Conservation (phyloP, 345 rosid species). For the Brassica cretica region DNA sequence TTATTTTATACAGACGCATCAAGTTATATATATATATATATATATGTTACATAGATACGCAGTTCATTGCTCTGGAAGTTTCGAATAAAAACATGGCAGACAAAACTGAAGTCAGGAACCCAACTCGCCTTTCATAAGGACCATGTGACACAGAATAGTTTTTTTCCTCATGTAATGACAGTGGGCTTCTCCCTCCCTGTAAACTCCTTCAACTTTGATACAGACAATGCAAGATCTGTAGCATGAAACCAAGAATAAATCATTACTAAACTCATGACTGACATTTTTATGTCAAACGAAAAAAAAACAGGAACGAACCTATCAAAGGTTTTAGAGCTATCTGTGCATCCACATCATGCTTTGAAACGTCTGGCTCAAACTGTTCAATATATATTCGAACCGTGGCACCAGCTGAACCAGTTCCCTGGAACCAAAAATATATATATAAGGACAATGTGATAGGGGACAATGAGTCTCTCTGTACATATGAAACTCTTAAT, state of each 20-base stretch:
- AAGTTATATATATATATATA: constrained; percentile 3
- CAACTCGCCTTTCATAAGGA: constrained; percentile 35
- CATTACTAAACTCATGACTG: constrained; percentile 12
- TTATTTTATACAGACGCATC: constrained; percentile 10
- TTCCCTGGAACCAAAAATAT: constrained; percentile 54
- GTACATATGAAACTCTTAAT: constrained; percentile 14
- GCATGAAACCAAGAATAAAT: constrained; percentile 27
- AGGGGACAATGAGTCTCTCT: constrained; percentile 4
- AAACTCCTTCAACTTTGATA: constrained; percentile 88
- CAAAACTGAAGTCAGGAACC: constrained; percentile 48
- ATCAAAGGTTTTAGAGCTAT: constrained; percentile 76
- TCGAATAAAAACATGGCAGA: constrained; percentile 32
- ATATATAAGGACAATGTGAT: constrained; percentile 12
- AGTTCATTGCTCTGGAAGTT: constrained; percentile 31
- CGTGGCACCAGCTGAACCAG: constrained; percentile 96
- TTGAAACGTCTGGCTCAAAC: constrained; percentile 76
- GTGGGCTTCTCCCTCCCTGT: constrained; percentile 93
- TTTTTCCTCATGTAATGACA: constrained; percentile 69
- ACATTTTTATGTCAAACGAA: constrained; percentile 6
- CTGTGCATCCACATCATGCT: constrained; percentile 90
- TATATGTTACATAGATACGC: constrained; percentile 24
- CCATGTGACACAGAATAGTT: not conserved
- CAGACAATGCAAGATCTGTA: constrained; percentile 77
- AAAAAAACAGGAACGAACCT: constrained; percentile 48
- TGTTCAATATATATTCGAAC: constrained; percentile 81